Evolutionary conservation across 345 rosid genomes (phyloP).

Genomic region (Linum trigynum): DNA sequence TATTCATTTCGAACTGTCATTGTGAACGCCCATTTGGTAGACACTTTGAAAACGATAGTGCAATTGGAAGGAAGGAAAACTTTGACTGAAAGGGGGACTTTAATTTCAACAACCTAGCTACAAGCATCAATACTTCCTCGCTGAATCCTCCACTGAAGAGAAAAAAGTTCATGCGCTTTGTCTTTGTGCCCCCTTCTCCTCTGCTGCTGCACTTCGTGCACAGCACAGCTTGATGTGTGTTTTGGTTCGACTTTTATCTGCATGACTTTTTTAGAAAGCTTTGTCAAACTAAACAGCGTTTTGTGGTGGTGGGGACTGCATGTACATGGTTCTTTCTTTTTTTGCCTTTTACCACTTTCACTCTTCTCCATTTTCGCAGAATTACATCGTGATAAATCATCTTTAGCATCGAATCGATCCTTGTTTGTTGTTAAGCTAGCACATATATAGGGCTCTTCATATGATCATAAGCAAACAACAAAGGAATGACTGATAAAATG

Average conservation of each 20-base stretch:
- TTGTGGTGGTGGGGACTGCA: background rate
- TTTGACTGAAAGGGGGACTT: background rate
- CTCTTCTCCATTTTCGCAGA: background rate
- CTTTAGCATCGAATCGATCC: too few species aligned
- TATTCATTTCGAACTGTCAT: background rate
- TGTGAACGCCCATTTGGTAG: conserved; percentile 7
- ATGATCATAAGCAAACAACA: too few species aligned
- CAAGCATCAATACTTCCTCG: background rate
- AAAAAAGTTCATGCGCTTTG: conserved; percentile 30
- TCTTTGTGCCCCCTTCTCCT: background rate
- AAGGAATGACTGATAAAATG: too few species aligned
- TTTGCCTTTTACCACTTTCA: background rate
- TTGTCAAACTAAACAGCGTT: background rate
- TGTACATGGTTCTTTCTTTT: background rate
- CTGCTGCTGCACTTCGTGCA: conserved; percentile 16
- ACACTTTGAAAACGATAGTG: background rate
- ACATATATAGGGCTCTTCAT: too few species aligned
- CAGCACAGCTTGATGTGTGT: background rate
- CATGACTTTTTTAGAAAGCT: background rate
- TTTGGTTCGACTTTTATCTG: background rate
- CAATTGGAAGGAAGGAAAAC: conserved; percentile 1
- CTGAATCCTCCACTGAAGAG: conserved; percentile 11
- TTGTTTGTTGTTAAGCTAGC: too few species aligned
- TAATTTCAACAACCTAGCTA: too few species aligned
- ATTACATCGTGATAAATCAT: background rate